These are phyloP conservation scores for Arabis alpina DNA, from an alignment of 345 rosid genomes.

Conservation along the genomic window DNA sequence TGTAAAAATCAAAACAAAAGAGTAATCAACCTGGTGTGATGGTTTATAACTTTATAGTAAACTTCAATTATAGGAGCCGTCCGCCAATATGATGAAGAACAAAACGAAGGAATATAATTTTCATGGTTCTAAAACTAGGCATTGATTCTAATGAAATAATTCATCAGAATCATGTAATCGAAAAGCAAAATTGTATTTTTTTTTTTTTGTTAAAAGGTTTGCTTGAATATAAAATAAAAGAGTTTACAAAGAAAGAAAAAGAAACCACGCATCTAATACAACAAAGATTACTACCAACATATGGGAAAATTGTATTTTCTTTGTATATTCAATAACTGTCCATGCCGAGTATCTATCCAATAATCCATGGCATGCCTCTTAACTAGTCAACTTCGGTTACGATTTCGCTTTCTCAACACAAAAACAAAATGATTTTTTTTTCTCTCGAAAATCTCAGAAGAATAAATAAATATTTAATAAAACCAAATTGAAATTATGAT, in stretches of 20 bases:
- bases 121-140: background rate
- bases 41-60: background rate
- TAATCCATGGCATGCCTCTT: conserved; percentile 26
- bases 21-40: background rate
- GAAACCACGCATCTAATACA: too few species aligned
- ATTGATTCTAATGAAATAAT: conserved; percentile 3
- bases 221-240: too few species aligned
- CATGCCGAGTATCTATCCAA: conserved; percentile 27
- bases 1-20: background rate
- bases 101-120: background rate
- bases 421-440: too few species aligned
- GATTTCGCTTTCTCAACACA: too few species aligned
- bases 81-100: background rate
- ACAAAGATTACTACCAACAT: too few species aligned
- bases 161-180: conserved; percentile 8
- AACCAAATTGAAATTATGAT: background rate
- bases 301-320: too few species aligned
- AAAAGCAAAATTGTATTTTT: too few species aligned
- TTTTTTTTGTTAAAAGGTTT: too few species aligned
- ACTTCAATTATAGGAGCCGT: background rate
- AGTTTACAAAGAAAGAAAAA: too few species aligned
- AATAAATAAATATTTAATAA: background rate
- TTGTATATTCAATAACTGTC: conserved; percentile 12
- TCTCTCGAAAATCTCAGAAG: too few species aligned
- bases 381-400: conserved; percentile 25